Evolutionary conservation across 257 asterid species (phyloP).

Genomic region (Oldenlandia corymbosa): DNA sequence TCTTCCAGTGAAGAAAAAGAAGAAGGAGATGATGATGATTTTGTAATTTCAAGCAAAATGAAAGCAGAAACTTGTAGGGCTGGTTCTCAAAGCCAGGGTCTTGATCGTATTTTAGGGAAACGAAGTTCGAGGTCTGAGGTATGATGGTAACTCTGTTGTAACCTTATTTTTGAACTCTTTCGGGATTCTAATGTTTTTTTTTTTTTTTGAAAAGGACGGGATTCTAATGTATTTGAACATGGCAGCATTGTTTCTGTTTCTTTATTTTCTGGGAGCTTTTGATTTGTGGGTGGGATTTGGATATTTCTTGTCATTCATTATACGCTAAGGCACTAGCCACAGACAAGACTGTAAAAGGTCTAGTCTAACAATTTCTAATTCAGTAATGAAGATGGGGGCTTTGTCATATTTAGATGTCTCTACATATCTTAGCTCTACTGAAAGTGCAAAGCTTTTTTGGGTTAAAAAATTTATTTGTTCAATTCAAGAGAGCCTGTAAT

Average conservation of each 20-base stretch:
- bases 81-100: constrained; percentile 9
- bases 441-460: background rate
- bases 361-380: background rate
- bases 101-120: constrained; percentile 26
- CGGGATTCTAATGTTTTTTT: background rate
- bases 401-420: background rate
- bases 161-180: background rate
- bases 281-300: background rate
- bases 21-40: constrained; percentile 14
- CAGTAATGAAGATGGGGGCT: background rate
- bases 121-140: constrained; percentile 43
- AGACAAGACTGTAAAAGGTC: background rate
- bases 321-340: background rate
- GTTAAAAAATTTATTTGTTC: background rate
- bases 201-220: background rate
- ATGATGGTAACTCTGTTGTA: constrained; percentile 16
- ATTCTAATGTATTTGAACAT: background rate
- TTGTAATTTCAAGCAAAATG: constrained; percentile 21
- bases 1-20: constrained; percentile 53
- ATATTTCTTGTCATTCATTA: background rate
- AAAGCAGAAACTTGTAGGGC: background rate
- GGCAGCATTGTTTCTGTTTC: too few species aligned
- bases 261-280: too few species aligned
- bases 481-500: background rate
- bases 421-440: background rate